phyloP scores from a whole-genome alignment of 2,329 filamentous ascomycete genomes.

The Fusarium sp. region DNA sequence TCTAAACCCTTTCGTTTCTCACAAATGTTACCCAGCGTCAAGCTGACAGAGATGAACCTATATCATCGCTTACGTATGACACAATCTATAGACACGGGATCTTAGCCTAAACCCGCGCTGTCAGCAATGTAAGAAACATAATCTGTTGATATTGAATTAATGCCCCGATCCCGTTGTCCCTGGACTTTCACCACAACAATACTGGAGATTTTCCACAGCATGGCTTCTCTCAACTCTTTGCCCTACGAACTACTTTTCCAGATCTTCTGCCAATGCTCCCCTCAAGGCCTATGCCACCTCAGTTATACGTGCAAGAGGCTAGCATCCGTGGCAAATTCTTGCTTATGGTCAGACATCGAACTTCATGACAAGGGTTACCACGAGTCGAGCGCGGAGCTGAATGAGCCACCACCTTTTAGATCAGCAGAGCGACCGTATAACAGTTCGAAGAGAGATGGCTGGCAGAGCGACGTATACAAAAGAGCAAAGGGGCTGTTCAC shows the following conservation, averaged over 20 bases:
- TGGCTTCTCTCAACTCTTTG: not conserved
- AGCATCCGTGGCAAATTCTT: not conserved
- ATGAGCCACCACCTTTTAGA: slow-evolving; percentile 5
- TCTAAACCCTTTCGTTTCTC: no score
- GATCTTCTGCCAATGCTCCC: not conserved
- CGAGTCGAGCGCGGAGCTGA: slow-evolving; percentile 22
- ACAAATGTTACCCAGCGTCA: no score
- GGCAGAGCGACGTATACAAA: not conserved
- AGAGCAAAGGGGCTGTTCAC: slow-evolving; percentile 4
- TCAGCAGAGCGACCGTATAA: not conserved
- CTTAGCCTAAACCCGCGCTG: not conserved
- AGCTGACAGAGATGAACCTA: not conserved
- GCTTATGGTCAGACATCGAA: slow-evolving; percentile 30
- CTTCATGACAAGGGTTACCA: slow-evolving; percentile 31
- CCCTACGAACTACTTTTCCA: slow-evolving; percentile 11
- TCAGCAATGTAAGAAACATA: slow-evolving; percentile 9
- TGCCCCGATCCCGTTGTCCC: no score
- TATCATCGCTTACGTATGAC: not conserved
- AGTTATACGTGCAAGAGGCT: slow-evolving; percentile 12
- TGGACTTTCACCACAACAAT: fast-evolving
- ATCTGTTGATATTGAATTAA: not conserved
- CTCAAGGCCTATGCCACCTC: slow-evolving; percentile 13
- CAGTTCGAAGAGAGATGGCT: not conserved
- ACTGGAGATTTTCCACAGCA: not conserved
- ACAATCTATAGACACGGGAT: not conserved